Evolutionary conservation across 2,329 filamentous ascomycete genomes (phyloP).

Genomic region (Emergomyces orientalis): DNA sequence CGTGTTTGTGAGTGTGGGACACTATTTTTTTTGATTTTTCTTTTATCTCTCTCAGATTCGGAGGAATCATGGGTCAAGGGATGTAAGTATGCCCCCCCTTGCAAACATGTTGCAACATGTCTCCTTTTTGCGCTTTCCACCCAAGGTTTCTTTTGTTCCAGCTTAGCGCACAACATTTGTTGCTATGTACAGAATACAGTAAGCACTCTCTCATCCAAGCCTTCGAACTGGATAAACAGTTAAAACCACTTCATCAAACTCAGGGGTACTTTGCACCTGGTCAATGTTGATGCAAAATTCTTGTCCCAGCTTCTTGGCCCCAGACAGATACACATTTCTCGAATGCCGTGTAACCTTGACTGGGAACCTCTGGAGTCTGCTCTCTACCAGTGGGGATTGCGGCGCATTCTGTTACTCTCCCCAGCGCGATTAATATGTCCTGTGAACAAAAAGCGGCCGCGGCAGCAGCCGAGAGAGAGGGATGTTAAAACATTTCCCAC

Average conservation of each 20-base stretch:
- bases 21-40: background rate
- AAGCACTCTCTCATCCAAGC: background rate
- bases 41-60: background rate
- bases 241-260: background rate
- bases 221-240: background rate
- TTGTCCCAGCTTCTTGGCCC: background rate
- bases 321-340: background rate
- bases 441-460: background rate
- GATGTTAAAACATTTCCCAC: background rate
- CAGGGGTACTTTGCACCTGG: background rate
- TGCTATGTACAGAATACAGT: background rate
- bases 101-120: no score
- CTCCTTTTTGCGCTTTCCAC: background rate
- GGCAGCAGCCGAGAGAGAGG: background rate
- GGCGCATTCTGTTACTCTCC: background rate
- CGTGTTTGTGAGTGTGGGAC: background rate
- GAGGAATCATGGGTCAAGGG: background rate
- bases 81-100: background rate
- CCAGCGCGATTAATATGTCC: no score
- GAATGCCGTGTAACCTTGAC: background rate
- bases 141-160: background rate
- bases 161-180: background rate
- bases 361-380: background rate
- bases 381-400: background rate
- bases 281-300: background rate